These are phyloP conservation scores for Phytophthora kernoviae DNA, from an alignment of 352 stramenopile genomes.

Conservation along the genomic window DNA sequence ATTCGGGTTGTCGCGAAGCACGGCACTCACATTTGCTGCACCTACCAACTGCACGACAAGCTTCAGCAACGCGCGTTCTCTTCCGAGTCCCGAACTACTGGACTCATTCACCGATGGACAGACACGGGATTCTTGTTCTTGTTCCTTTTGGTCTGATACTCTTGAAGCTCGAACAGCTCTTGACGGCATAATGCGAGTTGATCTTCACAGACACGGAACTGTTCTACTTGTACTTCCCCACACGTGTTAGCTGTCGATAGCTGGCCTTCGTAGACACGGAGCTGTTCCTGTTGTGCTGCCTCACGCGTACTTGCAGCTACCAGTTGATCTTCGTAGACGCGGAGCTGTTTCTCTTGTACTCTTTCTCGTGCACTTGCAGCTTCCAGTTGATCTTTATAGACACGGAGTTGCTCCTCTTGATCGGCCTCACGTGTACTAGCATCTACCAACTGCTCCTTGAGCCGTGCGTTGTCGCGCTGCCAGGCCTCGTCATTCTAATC, in stretches of 20 bases:
- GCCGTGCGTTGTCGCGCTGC: slow-evolving; percentile 26
- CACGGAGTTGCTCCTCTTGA: slow-evolving; percentile 18
- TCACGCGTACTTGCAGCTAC: slow-evolving; percentile 10
- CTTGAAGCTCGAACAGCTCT: slow-evolving; percentile 12
- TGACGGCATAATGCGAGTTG: background rate
- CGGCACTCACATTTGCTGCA: slow-evolving; percentile 17
- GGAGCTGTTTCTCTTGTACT: slow-evolving; percentile 11
- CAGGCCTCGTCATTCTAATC: slow-evolving; percentile 26
- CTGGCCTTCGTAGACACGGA: background rate
- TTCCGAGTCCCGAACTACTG: slow-evolving; percentile 21
- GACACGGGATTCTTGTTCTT: background rate
- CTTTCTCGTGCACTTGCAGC: slow-evolving; percentile 9
- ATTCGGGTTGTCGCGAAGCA: slow-evolving; percentile 25
- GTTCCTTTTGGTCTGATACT: slow-evolving; percentile 19
- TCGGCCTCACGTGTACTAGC: slow-evolving; percentile 9
- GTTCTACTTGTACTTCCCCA: slow-evolving; percentile 14
- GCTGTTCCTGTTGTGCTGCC: slow-evolving; percentile 11
- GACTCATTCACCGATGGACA: slow-evolving; percentile 9
- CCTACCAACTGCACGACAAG: slow-evolving; percentile 27
- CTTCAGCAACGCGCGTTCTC: slow-evolving; percentile 24
- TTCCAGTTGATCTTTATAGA: slow-evolving; percentile 13
- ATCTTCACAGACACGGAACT: background rate
- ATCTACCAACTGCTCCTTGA: slow-evolving; percentile 20
- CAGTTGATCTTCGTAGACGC: slow-evolving; percentile 15
- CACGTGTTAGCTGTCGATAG: slow-evolving; percentile 7